Conservation (phyloP, 2,329 filamentous ascomycete genomes). For the Didymella pinodella region DNA sequence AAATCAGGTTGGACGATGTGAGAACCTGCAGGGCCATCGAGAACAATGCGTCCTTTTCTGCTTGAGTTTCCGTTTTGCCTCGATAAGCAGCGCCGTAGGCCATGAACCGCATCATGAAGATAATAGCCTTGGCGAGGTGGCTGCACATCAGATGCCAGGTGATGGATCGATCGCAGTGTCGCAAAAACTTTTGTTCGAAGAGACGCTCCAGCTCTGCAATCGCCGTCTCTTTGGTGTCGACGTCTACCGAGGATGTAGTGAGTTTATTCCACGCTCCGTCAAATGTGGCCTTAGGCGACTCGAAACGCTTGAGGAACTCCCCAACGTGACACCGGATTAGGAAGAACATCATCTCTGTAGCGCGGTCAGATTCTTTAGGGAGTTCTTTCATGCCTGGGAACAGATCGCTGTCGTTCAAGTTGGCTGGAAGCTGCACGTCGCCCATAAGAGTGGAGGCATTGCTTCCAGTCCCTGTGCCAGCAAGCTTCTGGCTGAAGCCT, state of each 20-base stretch:
- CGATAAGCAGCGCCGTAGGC: constrained; percentile 56
- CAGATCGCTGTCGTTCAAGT: constrained; percentile 62
- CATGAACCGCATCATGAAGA: constrained; percentile 54
- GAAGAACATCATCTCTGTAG: constrained; percentile 61
- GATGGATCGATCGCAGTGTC: constrained; percentile 48
- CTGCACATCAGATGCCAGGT: constrained; percentile 56
- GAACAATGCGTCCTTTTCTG: constrained; percentile 53
- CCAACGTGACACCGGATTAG: constrained; percentile 55
- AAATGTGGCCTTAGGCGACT: constrained; percentile 26
- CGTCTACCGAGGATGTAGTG: constrained; percentile 29
- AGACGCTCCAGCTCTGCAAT: constrained; percentile 54
- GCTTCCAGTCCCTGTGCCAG: constrained; percentile 55
- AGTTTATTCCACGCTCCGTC: constrained; percentile 38
- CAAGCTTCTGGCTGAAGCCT: constrained; percentile 62
- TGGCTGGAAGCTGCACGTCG: constrained; percentile 60
- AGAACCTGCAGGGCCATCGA: constrained; percentile 52
- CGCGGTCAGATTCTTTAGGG: constrained; percentile 52
- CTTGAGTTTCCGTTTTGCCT: constrained; percentile 41
- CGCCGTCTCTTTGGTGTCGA: constrained; percentile 40
- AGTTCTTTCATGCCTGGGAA: constrained; percentile 55
- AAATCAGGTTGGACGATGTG: constrained; percentile 52
- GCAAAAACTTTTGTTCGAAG: constrained; percentile 51
- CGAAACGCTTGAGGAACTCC: constrained; percentile 46
- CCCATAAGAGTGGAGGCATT: constrained; percentile 54
- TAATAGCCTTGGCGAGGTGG: constrained; percentile 55